Percentiles rank a stretch among this genome's conserved stretches.
Evolutionary conservation across 2,329 filamentous ascomycete species (phyloP).

Genomic region (Pseudopyricularia javanii): DNA sequence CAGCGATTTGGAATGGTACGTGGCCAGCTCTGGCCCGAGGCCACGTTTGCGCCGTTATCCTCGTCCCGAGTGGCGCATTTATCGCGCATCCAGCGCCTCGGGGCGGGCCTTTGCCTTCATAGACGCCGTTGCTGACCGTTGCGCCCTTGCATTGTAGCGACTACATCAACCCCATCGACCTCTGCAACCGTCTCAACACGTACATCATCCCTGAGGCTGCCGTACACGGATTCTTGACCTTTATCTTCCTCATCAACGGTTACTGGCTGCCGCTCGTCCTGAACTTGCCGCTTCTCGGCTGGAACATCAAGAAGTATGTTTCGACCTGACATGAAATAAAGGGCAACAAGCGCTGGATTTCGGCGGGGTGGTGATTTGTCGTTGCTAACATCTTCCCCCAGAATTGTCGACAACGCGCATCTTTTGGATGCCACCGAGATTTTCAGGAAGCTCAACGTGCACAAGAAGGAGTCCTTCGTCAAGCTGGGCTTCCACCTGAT

Average conservation of each 20-base stretch:
- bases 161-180: constrained; percentile 99
- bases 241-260: constrained; percentile 94
- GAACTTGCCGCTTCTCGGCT: constrained; percentile 82
- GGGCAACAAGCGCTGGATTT: neutral
- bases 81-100: neutral
- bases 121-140: constrained; percentile 14
- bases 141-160: constrained; percentile 45
- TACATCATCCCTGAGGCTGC: constrained; percentile 98
- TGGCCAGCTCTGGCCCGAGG: constrained; percentile 8
- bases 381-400: constrained; percentile 26
- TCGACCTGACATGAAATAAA: neutral
- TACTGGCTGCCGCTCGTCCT: constrained; percentile 93
- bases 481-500: constrained; percentile 97
- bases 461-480: constrained; percentile 99
- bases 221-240: constrained; percentile 87
- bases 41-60: neutral
- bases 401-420: constrained; percentile 95
- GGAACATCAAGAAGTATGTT: constrained; percentile 95
- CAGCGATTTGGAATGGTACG: constrained; percentile 96
- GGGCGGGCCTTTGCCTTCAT: neutral
- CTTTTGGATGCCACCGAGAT: constrained; percentile 96
- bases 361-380: neutral
- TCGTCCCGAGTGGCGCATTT: neutral
- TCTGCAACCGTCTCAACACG: constrained; percentile 99
- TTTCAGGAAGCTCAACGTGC: constrained; percentile 96